A percentile compares a stretch with the other conserved stretches of the same genome.
Evolutionary conservation across 1,284 basidiomycete genomes (phyloP).

Genomic region (Ustilago lituana): DNA sequence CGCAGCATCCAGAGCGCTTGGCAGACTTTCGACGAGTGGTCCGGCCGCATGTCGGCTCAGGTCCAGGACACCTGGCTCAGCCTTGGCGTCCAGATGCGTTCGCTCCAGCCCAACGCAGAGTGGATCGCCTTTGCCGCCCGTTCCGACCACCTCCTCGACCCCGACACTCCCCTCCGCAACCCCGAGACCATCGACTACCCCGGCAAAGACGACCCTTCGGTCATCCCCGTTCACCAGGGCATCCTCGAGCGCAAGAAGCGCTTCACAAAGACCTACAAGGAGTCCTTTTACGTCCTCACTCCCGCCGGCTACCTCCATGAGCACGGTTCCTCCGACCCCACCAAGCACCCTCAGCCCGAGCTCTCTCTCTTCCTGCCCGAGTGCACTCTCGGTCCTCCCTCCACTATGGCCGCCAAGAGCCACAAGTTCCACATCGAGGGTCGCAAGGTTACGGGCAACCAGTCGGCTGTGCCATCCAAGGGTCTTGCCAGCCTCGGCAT

Average conservation of each 20-base stretch:
- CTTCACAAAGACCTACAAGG: slow-evolving; percentile 86
- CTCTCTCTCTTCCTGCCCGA: slow-evolving; percentile 93
- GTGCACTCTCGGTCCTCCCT: slow-evolving; percentile 95
- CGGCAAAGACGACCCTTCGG: slow-evolving; percentile 89
- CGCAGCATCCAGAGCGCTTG: slow-evolving; percentile 94
- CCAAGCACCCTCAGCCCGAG: slow-evolving; percentile 74
- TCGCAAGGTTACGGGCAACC: slow-evolving; percentile 77
- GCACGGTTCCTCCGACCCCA: slow-evolving; percentile 82
- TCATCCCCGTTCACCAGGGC: slow-evolving; percentile 87
- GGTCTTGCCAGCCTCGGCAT: slow-evolving; percentile 72
- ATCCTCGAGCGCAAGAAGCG: slow-evolving; percentile 96
- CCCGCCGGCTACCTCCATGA: slow-evolving; percentile 96
- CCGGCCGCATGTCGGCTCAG: slow-evolving; percentile 78
- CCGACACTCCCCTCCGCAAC: slow-evolving; percentile 79
- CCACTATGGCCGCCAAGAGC: slow-evolving; percentile 75
- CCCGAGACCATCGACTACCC: slow-evolving; percentile 81
- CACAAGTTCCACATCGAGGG: slow-evolving; percentile 99
- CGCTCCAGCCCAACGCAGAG: slow-evolving; percentile 88
- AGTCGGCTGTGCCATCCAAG: slow-evolving; percentile 73
- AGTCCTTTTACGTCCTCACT: slow-evolving; percentile 86
- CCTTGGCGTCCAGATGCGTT: slow-evolving; percentile 81
- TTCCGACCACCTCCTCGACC: slow-evolving; percentile 94
- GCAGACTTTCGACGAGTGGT: slow-evolving; percentile 98
- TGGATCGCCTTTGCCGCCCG: slow-evolving; percentile 97
- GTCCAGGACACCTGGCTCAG: slow-evolving; percentile 83